Evolutionary conservation across 768 basidiomycete species (phyloP).

Genomic region (Pisolithus microcarpus): DNA sequence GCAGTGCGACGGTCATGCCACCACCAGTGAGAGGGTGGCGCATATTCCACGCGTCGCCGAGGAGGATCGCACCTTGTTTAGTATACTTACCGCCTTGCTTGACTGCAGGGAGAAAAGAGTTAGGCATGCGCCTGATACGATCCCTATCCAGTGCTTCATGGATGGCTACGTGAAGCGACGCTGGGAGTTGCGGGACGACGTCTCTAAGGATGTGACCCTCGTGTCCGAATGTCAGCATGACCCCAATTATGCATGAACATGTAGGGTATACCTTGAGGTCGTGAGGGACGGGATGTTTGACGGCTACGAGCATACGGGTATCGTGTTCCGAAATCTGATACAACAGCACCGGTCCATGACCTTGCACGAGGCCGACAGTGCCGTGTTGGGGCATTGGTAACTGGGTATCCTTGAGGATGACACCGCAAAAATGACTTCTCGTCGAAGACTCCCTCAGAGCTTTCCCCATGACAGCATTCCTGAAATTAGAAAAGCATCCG

Average conservation of each 20-base stretch:
- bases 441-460: conserved; percentile 44
- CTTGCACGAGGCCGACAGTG: conserved; percentile 76
- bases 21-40: conserved; percentile 96
- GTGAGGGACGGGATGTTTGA: conserved; percentile 75
- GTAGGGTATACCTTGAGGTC: conserved; percentile 56
- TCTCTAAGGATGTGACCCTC: conserved; percentile 65
- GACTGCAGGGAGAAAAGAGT: conserved; percentile 81
- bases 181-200: conserved; percentile 77
- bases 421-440: conserved; percentile 79
- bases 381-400: conserved; percentile 74
- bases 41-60: conserved; percentile 99
- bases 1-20: conserved; percentile 94
- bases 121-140: conserved; percentile 88
- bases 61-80: conserved; percentile 69
- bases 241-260: neutral
- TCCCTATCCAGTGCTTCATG: conserved; percentile 65
- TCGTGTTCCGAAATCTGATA: conserved; percentile 89
- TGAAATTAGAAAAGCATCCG: conserved; percentile 93
- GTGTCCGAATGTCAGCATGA: neutral
- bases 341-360: conserved; percentile 79
- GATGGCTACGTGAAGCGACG: conserved; percentile 58
- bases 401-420: conserved; percentile 68
- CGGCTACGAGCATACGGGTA: conserved; percentile 90
- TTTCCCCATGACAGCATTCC: conserved; percentile 55
- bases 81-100: conserved; percentile 46